phyloP scores from a whole-genome alignment of 2,329 filamentous ascomycete genomes.

The Aspergillus ibericus region DNA sequence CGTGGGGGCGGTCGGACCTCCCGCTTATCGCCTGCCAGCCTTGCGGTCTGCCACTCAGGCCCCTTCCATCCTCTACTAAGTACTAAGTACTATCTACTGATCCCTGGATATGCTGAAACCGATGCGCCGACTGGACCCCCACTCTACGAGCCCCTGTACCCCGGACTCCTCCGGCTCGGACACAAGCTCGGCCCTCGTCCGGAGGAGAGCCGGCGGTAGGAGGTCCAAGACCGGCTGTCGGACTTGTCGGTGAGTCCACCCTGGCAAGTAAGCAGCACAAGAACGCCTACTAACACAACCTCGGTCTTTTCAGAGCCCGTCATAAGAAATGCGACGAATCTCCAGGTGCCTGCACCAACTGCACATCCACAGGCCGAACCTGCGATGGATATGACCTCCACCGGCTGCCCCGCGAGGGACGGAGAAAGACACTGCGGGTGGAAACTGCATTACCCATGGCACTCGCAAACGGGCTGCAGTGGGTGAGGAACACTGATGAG shows the following conservation, averaged over 20 bases:
- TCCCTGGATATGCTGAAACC: background rate
- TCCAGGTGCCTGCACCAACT: conserved; percentile 36
- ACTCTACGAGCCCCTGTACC: background rate
- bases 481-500: conserved; percentile 18
- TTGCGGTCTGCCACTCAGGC: background rate
- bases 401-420: conserved; percentile 6
- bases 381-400: conserved; percentile 39
- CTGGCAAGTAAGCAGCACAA: no score
- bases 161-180: background rate
- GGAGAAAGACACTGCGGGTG: background rate
- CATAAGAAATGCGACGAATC: conserved; percentile 32
- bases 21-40: background rate
- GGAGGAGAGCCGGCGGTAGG: background rate
- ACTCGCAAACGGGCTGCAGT: background rate
- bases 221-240: conserved; percentile 1
- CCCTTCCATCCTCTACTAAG: background rate
- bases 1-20: background rate
- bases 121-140: background rate
- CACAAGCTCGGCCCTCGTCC: background rate
- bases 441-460: background rate
- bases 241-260: background rate
- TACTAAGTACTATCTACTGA: no score
- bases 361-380: conserved; percentile 35
- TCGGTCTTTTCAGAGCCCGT: background rate
- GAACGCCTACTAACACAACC: background rate